These are phyloP conservation scores for Rubia tinctorum DNA, from an alignment of 305 asterid species.

Conservation along the genomic window DNA sequence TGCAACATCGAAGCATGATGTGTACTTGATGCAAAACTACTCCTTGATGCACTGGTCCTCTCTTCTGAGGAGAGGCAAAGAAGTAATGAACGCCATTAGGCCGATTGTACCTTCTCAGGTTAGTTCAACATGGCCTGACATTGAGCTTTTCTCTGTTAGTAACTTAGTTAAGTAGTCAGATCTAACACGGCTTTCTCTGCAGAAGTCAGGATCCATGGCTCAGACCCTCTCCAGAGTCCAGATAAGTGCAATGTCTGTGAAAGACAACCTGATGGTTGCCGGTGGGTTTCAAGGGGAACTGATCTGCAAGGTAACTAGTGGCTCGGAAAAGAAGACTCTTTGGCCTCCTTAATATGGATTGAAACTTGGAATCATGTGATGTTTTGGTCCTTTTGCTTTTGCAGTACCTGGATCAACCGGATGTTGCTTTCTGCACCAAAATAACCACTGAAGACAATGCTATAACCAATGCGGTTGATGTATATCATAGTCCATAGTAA, in stretches of 20 bases:
- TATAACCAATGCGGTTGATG: constrained; percentile 76
- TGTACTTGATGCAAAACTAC: constrained; percentile 79
- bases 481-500: constrained; percentile 43
- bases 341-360: neutral
- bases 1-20: constrained; percentile 93
- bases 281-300: constrained; percentile 95
- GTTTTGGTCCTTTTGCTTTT: neutral
- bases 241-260: constrained; percentile 74
- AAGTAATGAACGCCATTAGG: constrained; percentile 77
- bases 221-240: constrained; percentile 68
- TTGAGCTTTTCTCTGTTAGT: neutral
- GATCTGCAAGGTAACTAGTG: constrained; percentile 64
- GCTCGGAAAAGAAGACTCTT: no score
- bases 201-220: constrained; percentile 61
- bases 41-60: constrained; percentile 95
- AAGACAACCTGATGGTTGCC: constrained; percentile 67
- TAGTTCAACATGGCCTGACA: neutral
- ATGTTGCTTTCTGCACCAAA: constrained; percentile 67
- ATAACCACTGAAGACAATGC: constrained; percentile 63
- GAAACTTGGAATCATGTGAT: neutral
- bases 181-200: constrained; percentile 18
- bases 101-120: constrained; percentile 68
- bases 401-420: constrained; percentile 67
- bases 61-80: constrained; percentile 56
- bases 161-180: neutral